phyloP scores from a whole-genome alignment of 495 filamentous ascomycete genomes.

The Tuber calosporum region DNA sequence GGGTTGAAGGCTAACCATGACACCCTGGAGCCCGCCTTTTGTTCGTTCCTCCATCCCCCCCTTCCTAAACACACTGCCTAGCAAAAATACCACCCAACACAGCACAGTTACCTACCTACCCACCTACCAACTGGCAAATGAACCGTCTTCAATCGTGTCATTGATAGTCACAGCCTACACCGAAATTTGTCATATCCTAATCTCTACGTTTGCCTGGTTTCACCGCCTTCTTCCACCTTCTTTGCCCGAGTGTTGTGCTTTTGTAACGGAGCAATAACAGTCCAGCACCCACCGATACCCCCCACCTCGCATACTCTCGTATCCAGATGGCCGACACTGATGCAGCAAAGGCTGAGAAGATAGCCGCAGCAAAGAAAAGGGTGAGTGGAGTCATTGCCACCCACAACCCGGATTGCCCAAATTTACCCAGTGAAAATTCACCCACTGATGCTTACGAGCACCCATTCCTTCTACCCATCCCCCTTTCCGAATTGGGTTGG shows the following conservation, averaged over 20 bases:
- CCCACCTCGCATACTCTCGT: neutral
- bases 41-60: neutral
- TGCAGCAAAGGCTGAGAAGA: constrained; percentile 37
- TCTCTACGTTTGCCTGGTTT: neutral
- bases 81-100: neutral
- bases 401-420: neutral
- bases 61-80: neutral
- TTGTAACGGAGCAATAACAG: neutral
- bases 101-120: neutral
- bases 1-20: neutral
- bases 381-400: constrained; percentile 17
- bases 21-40: neutral
- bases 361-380: constrained; percentile 39
- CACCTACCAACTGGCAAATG: neutral
- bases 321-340: constrained; percentile 22
- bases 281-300: neutral
- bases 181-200: neutral
- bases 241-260: neutral
- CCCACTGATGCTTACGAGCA: neutral
- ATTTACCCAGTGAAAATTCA: neutral
- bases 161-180: neutral
- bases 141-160: neutral
- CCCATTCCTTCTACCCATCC: neutral
- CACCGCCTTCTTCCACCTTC: neutral
- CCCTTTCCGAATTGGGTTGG: neutral